These are phyloP conservation scores for Aspergillus awamori DNA, from an alignment of 2,329 filamentous ascomycete genomes.

Conservation along the genomic window DNA sequence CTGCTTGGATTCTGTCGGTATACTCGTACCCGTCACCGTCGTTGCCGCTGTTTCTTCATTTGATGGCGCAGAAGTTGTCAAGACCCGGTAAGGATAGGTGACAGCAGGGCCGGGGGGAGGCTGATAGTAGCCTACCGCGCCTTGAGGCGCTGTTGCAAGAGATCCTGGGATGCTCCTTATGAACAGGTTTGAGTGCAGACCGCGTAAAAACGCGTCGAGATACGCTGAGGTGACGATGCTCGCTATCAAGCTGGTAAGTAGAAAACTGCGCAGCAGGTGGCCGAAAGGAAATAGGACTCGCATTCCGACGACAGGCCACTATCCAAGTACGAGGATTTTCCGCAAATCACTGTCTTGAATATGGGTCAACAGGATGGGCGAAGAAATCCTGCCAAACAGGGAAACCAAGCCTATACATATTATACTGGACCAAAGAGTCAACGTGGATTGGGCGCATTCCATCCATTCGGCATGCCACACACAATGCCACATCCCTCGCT, in stretches of 20 bases:
- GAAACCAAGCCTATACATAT: neutral
- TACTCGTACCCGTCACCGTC: slow-evolving; percentile 3
- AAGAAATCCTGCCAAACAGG: neutral
- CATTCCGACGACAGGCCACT: slow-evolving; percentile 11
- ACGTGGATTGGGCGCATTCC: neutral
- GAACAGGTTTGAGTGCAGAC: slow-evolving; percentile 7
- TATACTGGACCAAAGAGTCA: neutral
- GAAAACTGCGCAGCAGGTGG: slow-evolving; percentile 10
- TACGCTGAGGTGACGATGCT: slow-evolving; percentile 17
- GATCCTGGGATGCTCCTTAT: slow-evolving; percentile 25
- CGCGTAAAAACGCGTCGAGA: slow-evolving; percentile 11
- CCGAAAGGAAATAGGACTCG: slow-evolving; percentile 4
- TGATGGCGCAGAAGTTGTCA: neutral
- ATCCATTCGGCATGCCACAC: neutral
- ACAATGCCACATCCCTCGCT: neutral
- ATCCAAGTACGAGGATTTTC: neutral
- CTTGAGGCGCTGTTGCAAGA: slow-evolving; percentile 22
- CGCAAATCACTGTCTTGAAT: neutral
- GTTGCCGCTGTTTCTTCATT: neutral
- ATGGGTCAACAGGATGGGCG: neutral
- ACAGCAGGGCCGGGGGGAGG: slow-evolving; percentile 21
- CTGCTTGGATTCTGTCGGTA: neutral
- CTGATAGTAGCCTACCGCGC: slow-evolving; percentile 25
- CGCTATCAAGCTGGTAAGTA: slow-evolving; percentile 15
- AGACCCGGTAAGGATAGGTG: slow-evolving; percentile 6